Evolutionary conservation across 192 early-diverging fungal genomes (phyloP).

Genomic region (Phycomyces blakesleeanus): DNA sequence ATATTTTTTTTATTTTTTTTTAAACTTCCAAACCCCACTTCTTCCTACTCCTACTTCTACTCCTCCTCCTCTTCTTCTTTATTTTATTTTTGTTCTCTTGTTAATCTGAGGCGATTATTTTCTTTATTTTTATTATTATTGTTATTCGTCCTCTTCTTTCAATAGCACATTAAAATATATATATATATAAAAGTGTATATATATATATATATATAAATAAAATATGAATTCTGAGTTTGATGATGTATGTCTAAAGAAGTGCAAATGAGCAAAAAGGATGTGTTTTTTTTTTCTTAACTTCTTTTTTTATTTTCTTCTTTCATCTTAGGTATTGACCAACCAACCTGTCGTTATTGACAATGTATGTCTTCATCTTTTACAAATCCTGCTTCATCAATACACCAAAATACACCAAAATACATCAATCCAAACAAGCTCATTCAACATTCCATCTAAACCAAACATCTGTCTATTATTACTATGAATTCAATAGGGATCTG

Average conservation of each 20-base stretch:
- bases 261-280: no score
- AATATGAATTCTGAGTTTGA: constrained; percentile 23
- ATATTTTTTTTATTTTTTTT: neutral
- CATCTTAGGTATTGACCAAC: constrained; percentile 79
- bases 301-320: neutral
- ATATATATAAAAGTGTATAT: no score
- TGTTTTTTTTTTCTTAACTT: neutral
- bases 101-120: neutral
- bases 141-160: neutral
- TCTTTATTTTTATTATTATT: no score
- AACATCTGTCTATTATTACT: neutral
- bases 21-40: neutral
- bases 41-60: no score
- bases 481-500: constrained; percentile 77
- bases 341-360: constrained; percentile 99
- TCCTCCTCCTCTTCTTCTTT: no score
- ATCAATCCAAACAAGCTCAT: neutral
- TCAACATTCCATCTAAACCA: constrained; percentile 6
- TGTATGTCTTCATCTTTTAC: constrained; percentile 53
- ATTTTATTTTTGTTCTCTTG: no score
- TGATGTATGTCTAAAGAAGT: constrained; percentile 16
- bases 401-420: neutral
- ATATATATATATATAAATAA: no score
- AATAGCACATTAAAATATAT: neutral
- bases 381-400: neutral